Percentiles rank a stretch among this genome's conserved stretches.
Evolutionary conservation across 805 yeast species (phyloP).

Genomic region (Scheffersomyces amazonensis): DNA sequence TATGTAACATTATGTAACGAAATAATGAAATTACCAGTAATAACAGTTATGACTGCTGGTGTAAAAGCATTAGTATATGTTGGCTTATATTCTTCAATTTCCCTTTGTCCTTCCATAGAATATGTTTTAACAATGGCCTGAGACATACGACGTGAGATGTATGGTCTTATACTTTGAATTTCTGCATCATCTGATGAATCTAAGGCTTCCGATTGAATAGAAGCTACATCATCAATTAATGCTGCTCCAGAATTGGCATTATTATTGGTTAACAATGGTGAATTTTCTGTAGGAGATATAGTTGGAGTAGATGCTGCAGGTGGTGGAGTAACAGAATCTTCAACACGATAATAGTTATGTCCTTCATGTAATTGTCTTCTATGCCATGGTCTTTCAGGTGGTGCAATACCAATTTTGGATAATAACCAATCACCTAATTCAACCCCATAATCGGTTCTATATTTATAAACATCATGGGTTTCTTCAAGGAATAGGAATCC

Average conservation of each 20-base stretch:
- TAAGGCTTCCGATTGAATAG: conserved; percentile 3
- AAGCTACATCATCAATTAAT: conserved; percentile 5
- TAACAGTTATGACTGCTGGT: conserved; percentile 27
- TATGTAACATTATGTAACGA: conserved; percentile 31
- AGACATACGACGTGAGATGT: conserved; percentile 8
- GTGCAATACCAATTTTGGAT: conserved; percentile 15
- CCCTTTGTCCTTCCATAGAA: conserved; percentile 8
- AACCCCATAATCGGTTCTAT: conserved; percentile 21
- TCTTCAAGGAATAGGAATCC: conserved; percentile 34
- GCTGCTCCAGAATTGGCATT: neutral
- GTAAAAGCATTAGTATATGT: conserved; percentile 18
- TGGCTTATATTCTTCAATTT: conserved; percentile 1
- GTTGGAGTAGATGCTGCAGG: neutral
- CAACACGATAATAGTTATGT: neutral
- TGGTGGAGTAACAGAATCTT: neutral
- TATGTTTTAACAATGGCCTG: conserved; percentile 14
- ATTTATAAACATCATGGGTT: conserved; percentile 20
- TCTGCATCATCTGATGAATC: neutral
- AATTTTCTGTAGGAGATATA: conserved; percentile 3
- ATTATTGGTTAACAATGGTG: conserved; percentile 2
- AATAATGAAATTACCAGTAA: conserved; percentile 30
- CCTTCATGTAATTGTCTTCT: neutral
- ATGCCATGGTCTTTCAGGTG: conserved; percentile 6
- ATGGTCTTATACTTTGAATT: conserved; percentile 7
- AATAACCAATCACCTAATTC: conserved; percentile 31